Base-by-base conservation (phyloP, 805 yeast species). In the Suhomyces kilbournensis region DNA sequence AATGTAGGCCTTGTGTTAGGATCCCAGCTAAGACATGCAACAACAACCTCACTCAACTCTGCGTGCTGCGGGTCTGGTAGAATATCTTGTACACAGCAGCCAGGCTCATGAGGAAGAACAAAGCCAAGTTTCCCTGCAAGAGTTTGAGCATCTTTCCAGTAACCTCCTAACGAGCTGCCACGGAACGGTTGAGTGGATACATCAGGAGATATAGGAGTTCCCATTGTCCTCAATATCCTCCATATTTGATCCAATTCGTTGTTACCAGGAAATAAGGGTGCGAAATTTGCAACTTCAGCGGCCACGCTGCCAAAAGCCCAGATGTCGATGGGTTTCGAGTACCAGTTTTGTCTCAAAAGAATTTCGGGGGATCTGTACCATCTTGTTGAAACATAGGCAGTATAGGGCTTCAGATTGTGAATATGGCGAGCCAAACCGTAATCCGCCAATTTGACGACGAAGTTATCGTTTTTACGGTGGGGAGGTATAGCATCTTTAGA, bases 291-390 rank as follows among this genome's bases (percentile, higher is more conserved):
- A 44, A 84, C 75, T 64, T 88, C 96, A 6, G 81, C 81, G 1
- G 88, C 90, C 38, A 88, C 90, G 44, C 85, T 79, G 1, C 91
- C 96, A 74, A 88, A 88, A 0, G 96, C 93, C 96, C 96, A 88
- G 32, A 88, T 80, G 70, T 88, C 96, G 35, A 86, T 79, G 2
- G 94, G 90, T 55, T 70, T 79, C 0, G 90, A 80, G 62, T 88
- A 86, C 60, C 68, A 72, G 4, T 77, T 78, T 56, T 80, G 83
- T 58, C 93, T 77, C 52, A 88, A 70, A 45, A 88, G 72, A 19
- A 88, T 86, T 65, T 88, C 96, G 0, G 96, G 96, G 0, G 93
- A 82, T 56, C 96, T 74, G 62, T 88, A 88, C 96, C 96, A 88
- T 61, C 96, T 78, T 0, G 96, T 88, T 0, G 93, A 84, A 6